Percentiles rank a stretch among this genome's conserved stretches.
Conservation (phyloP, 2,329 filamentous ascomycete species). For the Colletotrichum zoysiae region DNA sequence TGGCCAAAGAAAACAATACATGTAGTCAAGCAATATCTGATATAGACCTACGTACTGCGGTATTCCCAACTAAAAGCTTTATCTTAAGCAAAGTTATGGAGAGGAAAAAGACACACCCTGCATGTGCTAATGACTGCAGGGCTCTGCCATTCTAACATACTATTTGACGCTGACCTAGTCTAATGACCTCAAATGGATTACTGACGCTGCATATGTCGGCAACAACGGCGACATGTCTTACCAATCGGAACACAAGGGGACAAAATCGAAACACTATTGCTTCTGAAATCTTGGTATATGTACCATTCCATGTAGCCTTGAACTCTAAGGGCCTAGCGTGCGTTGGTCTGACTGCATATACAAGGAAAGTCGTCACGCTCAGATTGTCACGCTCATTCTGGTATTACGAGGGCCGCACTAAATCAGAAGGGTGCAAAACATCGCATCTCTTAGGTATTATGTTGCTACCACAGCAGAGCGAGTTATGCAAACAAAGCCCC, state of each 20-base stretch:
- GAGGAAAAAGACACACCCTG: no score
- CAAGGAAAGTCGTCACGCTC: not conserved
- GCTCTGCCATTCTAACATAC: not conserved
- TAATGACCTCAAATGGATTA: not conserved
- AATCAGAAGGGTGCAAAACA: no score
- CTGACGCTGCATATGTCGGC: no score
- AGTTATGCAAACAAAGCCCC: not conserved
- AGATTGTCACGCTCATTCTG: not conserved
- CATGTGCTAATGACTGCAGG: not conserved
- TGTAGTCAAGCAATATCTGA: not conserved
- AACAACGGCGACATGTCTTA: not conserved
- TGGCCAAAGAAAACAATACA: fast-evolving
- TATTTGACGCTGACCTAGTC: not conserved
- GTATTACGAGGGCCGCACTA: not conserved
- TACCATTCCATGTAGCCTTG: not conserved
- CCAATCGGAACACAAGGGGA: not conserved
- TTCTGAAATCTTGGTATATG: not conserved
- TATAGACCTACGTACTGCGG: not conserved
- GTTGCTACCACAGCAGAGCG: not conserved
- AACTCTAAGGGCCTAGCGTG: not conserved
- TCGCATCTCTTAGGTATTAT: not conserved
- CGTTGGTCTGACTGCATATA: not conserved
- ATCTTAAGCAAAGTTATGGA: no score
- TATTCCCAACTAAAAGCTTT: fast-evolving
- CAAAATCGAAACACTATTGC: not conserved